Percentiles rank a stretch among this genome's conserved stretches.
Conservation (phyloP, 1,284 basidiomycete species). For the Tylopilus orsonianus region DNA sequence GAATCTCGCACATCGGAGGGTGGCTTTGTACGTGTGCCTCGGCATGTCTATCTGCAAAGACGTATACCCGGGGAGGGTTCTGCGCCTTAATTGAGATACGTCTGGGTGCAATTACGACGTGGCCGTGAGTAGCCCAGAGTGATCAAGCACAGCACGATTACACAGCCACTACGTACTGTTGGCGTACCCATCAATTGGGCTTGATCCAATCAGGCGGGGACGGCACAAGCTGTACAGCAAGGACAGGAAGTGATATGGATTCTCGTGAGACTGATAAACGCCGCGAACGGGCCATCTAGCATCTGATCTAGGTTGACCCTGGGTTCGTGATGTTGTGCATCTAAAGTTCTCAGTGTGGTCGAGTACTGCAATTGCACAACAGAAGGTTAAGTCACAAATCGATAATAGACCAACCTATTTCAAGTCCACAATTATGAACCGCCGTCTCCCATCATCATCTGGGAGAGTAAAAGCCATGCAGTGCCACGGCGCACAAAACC, state of each 20-base stretch:
- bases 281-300: conserved; percentile 1
- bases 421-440: too few relatives aligned
- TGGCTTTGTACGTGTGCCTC: conserved; percentile 1
- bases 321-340: too few relatives aligned
- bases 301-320: conserved; percentile 4
- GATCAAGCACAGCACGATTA: too few relatives aligned
- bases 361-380: too few relatives aligned
- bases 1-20: conserved; percentile 1
- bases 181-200: conserved; percentile 19
- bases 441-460: too few relatives aligned
- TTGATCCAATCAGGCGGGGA: conserved; percentile 19
- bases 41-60: conserved; percentile 4
- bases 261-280: conserved; percentile 8
- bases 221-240: conserved; percentile 4
- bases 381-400: too few relatives aligned
- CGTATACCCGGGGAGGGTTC: conserved; percentile 1
- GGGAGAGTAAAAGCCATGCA: too few relatives aligned
- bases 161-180: conserved; percentile 16
- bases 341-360: too few relatives aligned
- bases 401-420: too few relatives aligned
- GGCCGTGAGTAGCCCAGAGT: conserved; percentile 7
- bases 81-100: neutral
- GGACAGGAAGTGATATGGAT: too few relatives aligned
- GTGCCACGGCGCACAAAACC: too few relatives aligned
- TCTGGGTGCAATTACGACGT: neutral